Conservation (phyloP, 148 eudicot genomes). For the Oxyria digyna region DNA sequence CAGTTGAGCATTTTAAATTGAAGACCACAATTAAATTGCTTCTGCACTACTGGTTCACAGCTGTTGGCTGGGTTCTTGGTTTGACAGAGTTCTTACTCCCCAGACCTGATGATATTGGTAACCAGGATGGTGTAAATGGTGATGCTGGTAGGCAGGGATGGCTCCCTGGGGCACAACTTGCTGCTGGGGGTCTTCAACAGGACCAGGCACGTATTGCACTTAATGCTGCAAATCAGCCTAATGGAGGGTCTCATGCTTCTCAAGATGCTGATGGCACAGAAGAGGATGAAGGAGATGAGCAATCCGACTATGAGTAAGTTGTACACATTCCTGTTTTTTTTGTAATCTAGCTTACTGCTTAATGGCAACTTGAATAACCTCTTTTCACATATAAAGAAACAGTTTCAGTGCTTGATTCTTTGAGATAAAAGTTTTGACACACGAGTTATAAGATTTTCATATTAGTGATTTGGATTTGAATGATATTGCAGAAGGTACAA, state of each 20-base stretch:
- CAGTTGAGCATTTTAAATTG: constrained; percentile 82
- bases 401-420: not conserved
- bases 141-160: constrained; percentile 63
- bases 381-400: not conserved
- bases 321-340: not conserved
- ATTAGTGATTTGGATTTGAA: not conserved
- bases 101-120: constrained; percentile 52
- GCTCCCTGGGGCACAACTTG: constrained; percentile 31
- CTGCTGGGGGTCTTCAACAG: constrained; percentile 33
- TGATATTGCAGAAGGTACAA: constrained; percentile 47
- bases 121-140: constrained; percentile 58
- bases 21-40: constrained; percentile 72
- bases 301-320: constrained; percentile 81
- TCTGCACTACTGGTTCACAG: constrained; percentile 88
- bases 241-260: constrained; percentile 29
- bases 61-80: constrained; percentile 85
- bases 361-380: not conserved
- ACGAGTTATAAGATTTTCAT: not conserved
- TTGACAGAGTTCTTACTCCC: constrained; percentile 81
- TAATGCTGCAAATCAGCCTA: constrained; percentile 32
- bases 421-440: not conserved
- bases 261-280: constrained; percentile 32
- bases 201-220: constrained; percentile 35
- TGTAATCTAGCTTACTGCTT: not conserved
- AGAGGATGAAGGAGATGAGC: constrained; percentile 56